Percentiles rank a stretch among this genome's conserved stretches.
These are phyloP conservation scores for Ceratobasidium papillatum DNA, from an alignment of 1,284 basidiomycete genomes.

Conservation along the genomic window DNA sequence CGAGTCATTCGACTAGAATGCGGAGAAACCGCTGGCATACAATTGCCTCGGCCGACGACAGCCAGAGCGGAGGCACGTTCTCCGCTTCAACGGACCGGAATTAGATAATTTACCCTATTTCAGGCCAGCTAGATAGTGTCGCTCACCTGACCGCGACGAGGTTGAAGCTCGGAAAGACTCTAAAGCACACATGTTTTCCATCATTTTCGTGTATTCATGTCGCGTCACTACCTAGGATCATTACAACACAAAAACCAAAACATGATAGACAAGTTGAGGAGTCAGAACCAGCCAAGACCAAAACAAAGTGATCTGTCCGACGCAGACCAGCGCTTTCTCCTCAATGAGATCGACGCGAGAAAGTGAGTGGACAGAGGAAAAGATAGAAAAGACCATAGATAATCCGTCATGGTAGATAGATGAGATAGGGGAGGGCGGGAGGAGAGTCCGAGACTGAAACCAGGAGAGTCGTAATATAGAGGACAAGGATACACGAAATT, in stretches of 20 bases:
- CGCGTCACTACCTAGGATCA: slow-evolving; percentile 11
- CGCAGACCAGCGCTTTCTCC: slow-evolving; percentile 16
- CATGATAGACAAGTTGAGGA: slow-evolving; percentile 17
- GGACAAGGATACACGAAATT: slow-evolving; percentile 39
- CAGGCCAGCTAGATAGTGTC: too few relatives aligned
- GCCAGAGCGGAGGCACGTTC: slow-evolving; percentile 34
- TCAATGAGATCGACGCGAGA: slow-evolving; percentile 5
- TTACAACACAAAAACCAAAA: slow-evolving; percentile 33
- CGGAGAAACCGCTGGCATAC: slow-evolving; percentile 36
- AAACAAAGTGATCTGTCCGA: slow-evolving; percentile 19
- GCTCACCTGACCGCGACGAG: neutral
- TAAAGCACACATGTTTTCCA: neutral
- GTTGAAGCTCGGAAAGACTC: neutral
- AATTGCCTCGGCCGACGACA: slow-evolving; percentile 25
- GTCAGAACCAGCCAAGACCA: slow-evolving; percentile 31
- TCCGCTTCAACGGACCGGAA: slow-evolving; percentile 23
- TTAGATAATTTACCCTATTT: slow-evolving; percentile 1
- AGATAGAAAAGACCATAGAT: slow-evolving; percentile 22
- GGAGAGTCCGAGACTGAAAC: slow-evolving; percentile 29
- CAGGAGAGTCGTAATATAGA: slow-evolving; percentile 37
- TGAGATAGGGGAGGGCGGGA: slow-evolving; percentile 8
- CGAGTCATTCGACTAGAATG: slow-evolving; percentile 26
- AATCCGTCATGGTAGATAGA: slow-evolving; percentile 35
- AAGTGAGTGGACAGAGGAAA: slow-evolving; percentile 13
- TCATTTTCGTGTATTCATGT: slow-evolving; percentile 32